Evolutionary conservation across 371 early-diverging fungal species (phyloP), one percentile per base, ranked within the genome.

Genomic region (Apophysomyces elegans): DNA sequence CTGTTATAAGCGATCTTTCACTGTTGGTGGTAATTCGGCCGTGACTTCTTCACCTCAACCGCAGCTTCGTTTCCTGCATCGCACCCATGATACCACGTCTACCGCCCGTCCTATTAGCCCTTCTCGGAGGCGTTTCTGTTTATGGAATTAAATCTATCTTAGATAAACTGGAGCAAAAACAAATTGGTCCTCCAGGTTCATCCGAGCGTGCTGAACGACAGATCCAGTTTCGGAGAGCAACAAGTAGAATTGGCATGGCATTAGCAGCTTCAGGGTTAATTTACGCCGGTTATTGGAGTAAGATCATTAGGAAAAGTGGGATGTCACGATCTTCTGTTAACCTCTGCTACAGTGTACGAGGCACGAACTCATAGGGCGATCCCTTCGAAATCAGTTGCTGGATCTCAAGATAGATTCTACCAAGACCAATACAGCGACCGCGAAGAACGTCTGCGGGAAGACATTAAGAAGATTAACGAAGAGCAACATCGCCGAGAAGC

Each of bases 181-280:
- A 75, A 2, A 64, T 81, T 58, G 81, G 76, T 2, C 74, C 80
- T 14, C 80, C 80, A 9, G 80, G 80, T 18, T 72, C 74, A 16
- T 63, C 65, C 14, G 72, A 79, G 38, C 71, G 71, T 58, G 70
- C 62, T n/a, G 71, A 73, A 43, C 59, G 54, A 36, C 43, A 70
- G 43, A 46, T 68, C 21, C 70, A 62, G 13, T 73, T 68, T 37
- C 63, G 66, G 64, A 62, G 41, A 14, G 69, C 71, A 56, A 67
- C 74, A 13, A 68, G 72, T 18, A 47, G 69, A 18, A 62, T 61
- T 12, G 73, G 74, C 0, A 61, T 68, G 4, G 76, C 72, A 26
- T 62, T 68, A 2, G 75, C 69, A 13, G 73, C 62, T 5, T 60
- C 77, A 5, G 68, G 71, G 0, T 36, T 74, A 0, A 26, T 67